Percentiles rank a stretch among this genome's conserved stretches.
phyloP scores from a whole-genome alignment of 768 basidiomycete species.

The Agaricus blazei region DNA sequence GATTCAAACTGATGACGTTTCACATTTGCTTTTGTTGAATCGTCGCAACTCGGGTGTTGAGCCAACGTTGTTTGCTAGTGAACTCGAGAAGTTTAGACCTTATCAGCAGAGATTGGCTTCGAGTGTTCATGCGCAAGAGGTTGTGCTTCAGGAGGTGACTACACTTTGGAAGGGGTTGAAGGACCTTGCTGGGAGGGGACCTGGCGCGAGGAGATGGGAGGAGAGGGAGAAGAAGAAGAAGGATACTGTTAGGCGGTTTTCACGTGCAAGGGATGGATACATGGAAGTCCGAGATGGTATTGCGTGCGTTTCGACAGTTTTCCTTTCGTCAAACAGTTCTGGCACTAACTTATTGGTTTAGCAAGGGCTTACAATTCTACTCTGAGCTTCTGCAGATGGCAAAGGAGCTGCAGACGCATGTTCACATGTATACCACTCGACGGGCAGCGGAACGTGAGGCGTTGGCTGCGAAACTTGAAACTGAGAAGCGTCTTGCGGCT shows the following conservation, averaged over 20 bases:
- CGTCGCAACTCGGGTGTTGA: constrained; percentile 81
- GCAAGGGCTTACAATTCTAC: constrained; percentile 90
- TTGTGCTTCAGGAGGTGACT: constrained; percentile 68
- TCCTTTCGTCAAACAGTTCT: neutral
- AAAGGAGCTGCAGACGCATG: constrained; percentile 49
- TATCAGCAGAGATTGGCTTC: constrained; percentile 80
- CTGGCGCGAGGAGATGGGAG: constrained; percentile 76
- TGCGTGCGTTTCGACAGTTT: constrained; percentile 47
- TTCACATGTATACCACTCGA: constrained; percentile 55
- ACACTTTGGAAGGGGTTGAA: constrained; percentile 70
- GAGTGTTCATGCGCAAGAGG: constrained; percentile 74
- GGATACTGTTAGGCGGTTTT: constrained; percentile 68
- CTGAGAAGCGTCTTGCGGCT: constrained; percentile 55
- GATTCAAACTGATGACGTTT: constrained; percentile 96
- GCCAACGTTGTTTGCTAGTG: constrained; percentile 83
- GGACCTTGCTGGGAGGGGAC: constrained; percentile 68
- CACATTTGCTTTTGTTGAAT: constrained; percentile 87
- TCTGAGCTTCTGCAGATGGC: constrained; percentile 67
- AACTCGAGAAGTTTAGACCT: constrained; percentile 93
- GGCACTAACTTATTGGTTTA: constrained; percentile 23
- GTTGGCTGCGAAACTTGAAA: constrained; percentile 64
- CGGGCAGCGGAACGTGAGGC: constrained; percentile 68
- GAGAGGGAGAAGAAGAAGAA: constrained; percentile 77
- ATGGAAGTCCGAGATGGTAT: constrained; percentile 84
- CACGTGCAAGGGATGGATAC: constrained; percentile 75